phyloP scores from a whole-genome alignment of 2,329 filamentous ascomycete genomes.

The Monilinia vaccinii-corymbosi region DNA sequence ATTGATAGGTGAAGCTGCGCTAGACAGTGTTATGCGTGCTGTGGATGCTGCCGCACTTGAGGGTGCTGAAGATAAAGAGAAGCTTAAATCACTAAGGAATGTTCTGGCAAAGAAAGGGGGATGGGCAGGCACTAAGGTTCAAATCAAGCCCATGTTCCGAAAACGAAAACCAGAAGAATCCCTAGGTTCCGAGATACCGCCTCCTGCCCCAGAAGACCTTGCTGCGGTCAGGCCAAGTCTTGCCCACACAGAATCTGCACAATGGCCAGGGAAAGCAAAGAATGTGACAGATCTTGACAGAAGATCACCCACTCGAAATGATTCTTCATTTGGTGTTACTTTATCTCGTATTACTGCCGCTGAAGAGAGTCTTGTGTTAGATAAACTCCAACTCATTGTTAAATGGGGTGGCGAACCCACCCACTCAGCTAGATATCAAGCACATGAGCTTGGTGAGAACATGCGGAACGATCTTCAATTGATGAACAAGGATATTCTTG shows the following conservation, averaged over 20 bases:
- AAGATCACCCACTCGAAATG: slow-evolving; percentile 55
- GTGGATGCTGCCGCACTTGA: slow-evolving; percentile 72
- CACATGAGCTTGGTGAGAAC: slow-evolving; percentile 87
- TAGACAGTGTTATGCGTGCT: slow-evolving; percentile 81
- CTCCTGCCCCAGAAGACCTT: not conserved
- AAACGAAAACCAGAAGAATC: slow-evolving; percentile 65
- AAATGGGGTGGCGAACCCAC: slow-evolving; percentile 99
- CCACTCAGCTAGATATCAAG: slow-evolving; percentile 91
- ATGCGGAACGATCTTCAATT: slow-evolving; percentile 92
- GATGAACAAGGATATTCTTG: slow-evolving; percentile 84
- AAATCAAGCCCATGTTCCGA: slow-evolving; percentile 98
- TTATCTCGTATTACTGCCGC: slow-evolving; percentile 90
- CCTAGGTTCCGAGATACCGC: not conserved
- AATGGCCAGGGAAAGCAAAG: slow-evolving; percentile 10
- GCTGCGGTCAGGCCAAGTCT: not conserved
- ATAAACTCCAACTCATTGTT: slow-evolving; percentile 94
- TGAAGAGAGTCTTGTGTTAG: slow-evolving; percentile 85
- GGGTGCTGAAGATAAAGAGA: slow-evolving; percentile 74
- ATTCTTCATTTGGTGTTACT: slow-evolving; percentile 82
- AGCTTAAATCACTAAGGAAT: slow-evolving; percentile 77
- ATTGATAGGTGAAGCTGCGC: slow-evolving; percentile 80
- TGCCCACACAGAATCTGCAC: not conserved
- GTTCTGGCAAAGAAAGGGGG: slow-evolving; percentile 86
- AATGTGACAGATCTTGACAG: slow-evolving; percentile 25
- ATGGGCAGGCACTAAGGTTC: slow-evolving; percentile 94